A percentile compares a stretch with the other conserved stretches of the same genome.
phyloP scores from a whole-genome alignment of 225 moss, liverwort and hornwort species.

The Sphagnum tenellum region DNA sequence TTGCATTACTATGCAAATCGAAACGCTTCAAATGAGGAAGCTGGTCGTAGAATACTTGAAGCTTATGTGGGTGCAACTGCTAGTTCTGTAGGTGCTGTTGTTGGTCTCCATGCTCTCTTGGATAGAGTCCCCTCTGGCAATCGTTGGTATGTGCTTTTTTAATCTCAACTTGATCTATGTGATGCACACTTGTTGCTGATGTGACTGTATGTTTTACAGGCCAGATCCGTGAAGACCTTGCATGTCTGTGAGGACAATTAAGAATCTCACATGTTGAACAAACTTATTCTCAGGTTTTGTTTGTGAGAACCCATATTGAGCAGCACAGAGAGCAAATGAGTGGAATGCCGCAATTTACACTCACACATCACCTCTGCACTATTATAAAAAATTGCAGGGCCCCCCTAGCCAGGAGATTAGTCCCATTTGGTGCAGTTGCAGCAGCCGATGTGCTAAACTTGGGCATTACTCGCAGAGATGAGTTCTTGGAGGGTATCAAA shows the following conservation, averaged over 20 bases:
- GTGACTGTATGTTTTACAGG: too few relatives aligned
- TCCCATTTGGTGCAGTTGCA: slow-evolving; percentile 92
- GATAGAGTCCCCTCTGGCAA: slow-evolving; percentile 62
- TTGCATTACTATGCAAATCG: slow-evolving; percentile 96
- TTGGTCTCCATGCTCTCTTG: slow-evolving; percentile 72
- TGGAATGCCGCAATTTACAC: too few relatives aligned
- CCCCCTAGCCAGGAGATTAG: slow-evolving; percentile 73
- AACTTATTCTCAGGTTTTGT: too few relatives aligned
- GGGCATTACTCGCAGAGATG: slow-evolving; percentile 87
- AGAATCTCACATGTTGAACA: too few relatives aligned
- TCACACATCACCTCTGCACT: not conserved
- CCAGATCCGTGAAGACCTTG: too few relatives aligned
- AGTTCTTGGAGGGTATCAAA: slow-evolving; percentile 71
- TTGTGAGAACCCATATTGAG: too few relatives aligned
- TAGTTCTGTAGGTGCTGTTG: slow-evolving; percentile 90
- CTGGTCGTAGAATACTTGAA: slow-evolving; percentile 49
- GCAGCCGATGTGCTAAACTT: slow-evolving; percentile 91
- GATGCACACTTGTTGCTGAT: too few relatives aligned
- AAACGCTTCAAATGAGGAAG: slow-evolving; percentile 91
- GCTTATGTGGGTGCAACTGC: slow-evolving; percentile 93
- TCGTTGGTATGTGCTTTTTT: slow-evolving; percentile 38
- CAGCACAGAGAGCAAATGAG: too few relatives aligned
- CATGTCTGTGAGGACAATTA: too few relatives aligned
- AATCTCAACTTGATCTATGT: too few relatives aligned
- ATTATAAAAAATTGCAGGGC: slow-evolving; percentile 36